Evolutionary conservation across 495 filamentous ascomycete genomes (phyloP).

Genomic region (Immersiella caudata): DNA sequence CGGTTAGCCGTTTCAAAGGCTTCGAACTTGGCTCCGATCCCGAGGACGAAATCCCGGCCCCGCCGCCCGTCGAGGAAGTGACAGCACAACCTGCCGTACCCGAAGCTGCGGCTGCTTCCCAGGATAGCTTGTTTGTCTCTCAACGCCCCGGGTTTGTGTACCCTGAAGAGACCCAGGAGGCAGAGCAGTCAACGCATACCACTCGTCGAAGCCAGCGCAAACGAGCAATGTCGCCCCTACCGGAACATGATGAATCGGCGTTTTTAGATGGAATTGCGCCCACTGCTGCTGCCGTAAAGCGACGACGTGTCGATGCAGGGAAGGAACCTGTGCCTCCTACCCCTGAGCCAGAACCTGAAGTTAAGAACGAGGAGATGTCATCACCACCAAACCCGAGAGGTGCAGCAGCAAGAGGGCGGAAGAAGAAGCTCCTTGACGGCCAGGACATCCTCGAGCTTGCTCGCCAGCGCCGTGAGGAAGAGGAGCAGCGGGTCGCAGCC

Average conservation of each 20-base stretch:
- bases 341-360: constrained; percentile 24
- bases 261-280: constrained; percentile 68
- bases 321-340: constrained; percentile 40
- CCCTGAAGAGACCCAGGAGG: constrained; percentile 24
- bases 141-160: constrained; percentile 38
- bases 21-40: constrained; percentile 57
- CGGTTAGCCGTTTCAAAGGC: constrained; percentile 70
- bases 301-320: constrained; percentile 58
- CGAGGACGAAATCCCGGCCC: constrained; percentile 26
- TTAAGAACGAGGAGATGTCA: constrained; percentile 26
- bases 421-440: constrained; percentile 44
- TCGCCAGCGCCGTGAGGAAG: constrained; percentile 67
- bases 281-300: constrained; percentile 72
- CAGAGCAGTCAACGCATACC: constrained; percentile 18
- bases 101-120: constrained; percentile 21
- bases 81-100: not conserved
- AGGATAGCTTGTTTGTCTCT: constrained; percentile 39
- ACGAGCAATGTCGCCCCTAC: constrained; percentile 40
- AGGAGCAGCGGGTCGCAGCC: constrained; percentile 60
- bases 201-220: constrained; percentile 48
- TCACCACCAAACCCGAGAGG: constrained; percentile 27
- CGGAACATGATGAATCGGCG: constrained; percentile 49
- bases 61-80: not conserved
- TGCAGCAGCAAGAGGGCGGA: constrained; percentile 44
- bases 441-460: constrained; percentile 71